Conservation (phyloP, 1,284 basidiomycete genomes). For the Sphaerobolus stellatus region DNA sequence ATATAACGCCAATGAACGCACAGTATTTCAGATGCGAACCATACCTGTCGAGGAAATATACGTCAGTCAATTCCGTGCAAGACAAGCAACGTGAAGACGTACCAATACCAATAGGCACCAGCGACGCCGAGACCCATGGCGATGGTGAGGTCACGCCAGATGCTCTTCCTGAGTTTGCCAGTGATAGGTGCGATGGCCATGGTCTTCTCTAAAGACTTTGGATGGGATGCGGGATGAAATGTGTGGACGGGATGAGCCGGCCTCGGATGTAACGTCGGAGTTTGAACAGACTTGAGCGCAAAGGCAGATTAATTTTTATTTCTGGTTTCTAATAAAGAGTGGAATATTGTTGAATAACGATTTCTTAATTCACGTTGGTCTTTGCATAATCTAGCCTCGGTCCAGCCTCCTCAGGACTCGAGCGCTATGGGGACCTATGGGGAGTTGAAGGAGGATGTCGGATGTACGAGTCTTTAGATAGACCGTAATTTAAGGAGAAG, state of each 20-base stretch:
- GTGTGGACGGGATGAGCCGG: too few relatives aligned
- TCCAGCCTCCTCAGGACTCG: too few relatives aligned
- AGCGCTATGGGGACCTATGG: too few relatives aligned
- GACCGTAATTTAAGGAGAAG: background rate
- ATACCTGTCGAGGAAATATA: constrained; percentile 59
- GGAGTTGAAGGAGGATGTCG: too few relatives aligned
- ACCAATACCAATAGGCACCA: constrained; percentile 79
- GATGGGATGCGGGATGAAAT: background rate
- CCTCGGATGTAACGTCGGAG: too few relatives aligned
- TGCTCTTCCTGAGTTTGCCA: constrained; percentile 84
- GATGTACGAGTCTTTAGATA: too few relatives aligned
- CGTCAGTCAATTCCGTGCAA: constrained; percentile 1
- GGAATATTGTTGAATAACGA: too few relatives aligned
- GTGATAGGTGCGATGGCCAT: constrained; percentile 87
- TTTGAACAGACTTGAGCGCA: too few relatives aligned
- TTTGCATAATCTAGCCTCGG: too few relatives aligned
- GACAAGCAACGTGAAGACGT: constrained; percentile 30
- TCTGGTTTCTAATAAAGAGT: too few relatives aligned
- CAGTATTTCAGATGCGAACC: constrained; percentile 70
- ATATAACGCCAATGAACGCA: constrained; percentile 41
- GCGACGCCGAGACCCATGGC: constrained; percentile 71
- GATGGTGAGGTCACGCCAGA: constrained; percentile 76
- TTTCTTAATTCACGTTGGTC: too few relatives aligned
- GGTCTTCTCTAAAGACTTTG: background rate
- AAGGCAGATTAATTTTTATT: too few relatives aligned